Base-by-base conservation (phyloP, 805 yeast species). In the Alloascoidea hylecoeti region DNA sequence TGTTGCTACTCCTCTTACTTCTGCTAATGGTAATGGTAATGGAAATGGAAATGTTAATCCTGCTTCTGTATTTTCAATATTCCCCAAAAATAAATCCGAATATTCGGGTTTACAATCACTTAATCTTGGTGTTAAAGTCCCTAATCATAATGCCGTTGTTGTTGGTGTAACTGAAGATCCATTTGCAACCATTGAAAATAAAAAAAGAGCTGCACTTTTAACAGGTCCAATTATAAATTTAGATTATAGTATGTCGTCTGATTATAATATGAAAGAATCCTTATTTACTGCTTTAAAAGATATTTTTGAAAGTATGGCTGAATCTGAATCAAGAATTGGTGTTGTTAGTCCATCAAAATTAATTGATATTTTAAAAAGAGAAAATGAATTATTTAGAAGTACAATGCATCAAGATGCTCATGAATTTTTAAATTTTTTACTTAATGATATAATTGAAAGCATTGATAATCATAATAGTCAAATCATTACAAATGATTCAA, bases 361-460 rank as follows among this genome's bases (percentile, higher is more conserved):
- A 36, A 72, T 92, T 34, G 78, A 75, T 35, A 78, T 78, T 38
- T 62, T 89, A 39, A 89, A 85, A 54, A 70, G 70, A 40, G 88
- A 83, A 46, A 92, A 89, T 53, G 82, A 77, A 47, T 61, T 89
- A 49, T 92, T 92, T 56, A 66, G 95, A 44, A 78, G 85, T 41
- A 76, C 82, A 34, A 88, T 86, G 95, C 98, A 92, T 55, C 98
- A 92, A 53, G 98, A 92, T 63, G 96, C 97, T 3, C 98, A 92
- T 57, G 98, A 92, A 58, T 92, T 92, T 56, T 68, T 88, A 52
- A 89, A 88, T 54, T 88, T 82, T 51, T 55, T 88, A 46, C 63
- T 92, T 38, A 92, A 92, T 56, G 86, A 82, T 44, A 66, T 80
- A 14, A 61, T 81, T 37, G 58, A 65, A 47, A 47, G 52, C 17